Evolutionary conservation across 192 early-diverging fungal genomes (phyloP), one percentile per base, ranked within the genome.

Genomic region (Coemansia sp.): DNA sequence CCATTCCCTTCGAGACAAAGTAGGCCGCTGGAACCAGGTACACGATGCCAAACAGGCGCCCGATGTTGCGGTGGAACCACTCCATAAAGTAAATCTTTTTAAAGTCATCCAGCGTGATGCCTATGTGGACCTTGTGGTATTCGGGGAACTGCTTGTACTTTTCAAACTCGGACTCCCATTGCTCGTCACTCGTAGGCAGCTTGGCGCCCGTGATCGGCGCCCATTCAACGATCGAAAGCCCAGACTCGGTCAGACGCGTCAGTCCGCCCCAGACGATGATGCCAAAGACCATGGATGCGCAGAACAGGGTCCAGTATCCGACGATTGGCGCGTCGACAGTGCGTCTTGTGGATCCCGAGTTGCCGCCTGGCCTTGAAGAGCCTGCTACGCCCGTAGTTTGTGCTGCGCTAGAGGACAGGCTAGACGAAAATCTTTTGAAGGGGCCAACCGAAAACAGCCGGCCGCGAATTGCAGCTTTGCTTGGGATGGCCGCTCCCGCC

Each of bases 131-230:
- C 88, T 91, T 82, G 75, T 94, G 93, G 78, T 95, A 98, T 81
- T 98, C 97, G 25, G 97, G 97, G 61, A 90, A 96, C 83, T 92
- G 89, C 72, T 98, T 96, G 86, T 98, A 98, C 81, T 97, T 98
- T 74, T 90, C 88, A 85, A 97, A 97, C 84, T 98, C 97, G 47
- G 83, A 85, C 55, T 88, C 81, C 97, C 97, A 98, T 57, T 94
- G 92, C 23, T 80, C 73, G 52, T 94, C 83, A 35, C 87, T 89
- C 30, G 87, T 72, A 6, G 97, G 97, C 54, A 91, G 92, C 69
- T 88, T 89, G 84, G 95, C 92, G 8, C 97, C 97, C 30, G 87
- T 88, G 66, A 98, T 95, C 51, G 94, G 72, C 32, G 94, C 94
- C 97, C 97, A 98, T 68, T 98, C 97, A 35, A 88, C 87, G 64